Percentiles rank a stretch among this genome's conserved stretches.
Evolutionary conservation across 164 flowering plant species (phyloP).

Genomic region (Vitis cinerea): DNA sequence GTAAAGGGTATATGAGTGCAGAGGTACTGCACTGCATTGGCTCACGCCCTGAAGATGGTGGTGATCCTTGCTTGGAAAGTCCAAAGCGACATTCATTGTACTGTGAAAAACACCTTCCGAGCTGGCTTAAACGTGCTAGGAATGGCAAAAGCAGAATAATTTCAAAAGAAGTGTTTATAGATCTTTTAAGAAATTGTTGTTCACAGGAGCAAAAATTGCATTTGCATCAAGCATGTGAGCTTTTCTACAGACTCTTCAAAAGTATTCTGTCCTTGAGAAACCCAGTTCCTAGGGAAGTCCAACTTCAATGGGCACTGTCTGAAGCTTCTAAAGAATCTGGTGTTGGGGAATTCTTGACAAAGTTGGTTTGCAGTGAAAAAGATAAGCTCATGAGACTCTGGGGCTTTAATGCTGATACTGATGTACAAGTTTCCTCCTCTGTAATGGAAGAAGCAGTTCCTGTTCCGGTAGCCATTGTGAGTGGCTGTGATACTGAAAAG

Average conservation of each 20-base stretch:
- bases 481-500: slow-evolving; percentile 18
- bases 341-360: slow-evolving; percentile 55
- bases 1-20: slow-evolving; percentile 16
- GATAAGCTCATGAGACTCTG: slow-evolving; percentile 70
- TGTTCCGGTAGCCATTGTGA: slow-evolving; percentile 24
- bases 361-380: slow-evolving; percentile 71
- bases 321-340: slow-evolving; percentile 76
- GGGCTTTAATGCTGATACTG: slow-evolving; percentile 51
- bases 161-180: slow-evolving; percentile 78
- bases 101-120: slow-evolving; percentile 89
- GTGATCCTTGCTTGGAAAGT: slow-evolving; percentile 52
- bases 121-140: slow-evolving; percentile 93
- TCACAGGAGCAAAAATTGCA: slow-evolving; percentile 59
- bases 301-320: slow-evolving; percentile 79
- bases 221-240: slow-evolving; percentile 86
- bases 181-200: slow-evolving; percentile 58
- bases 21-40: slow-evolving; percentile 59
- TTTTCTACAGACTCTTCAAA: slow-evolving; percentile 74
- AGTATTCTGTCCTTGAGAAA: slow-evolving; percentile 65
- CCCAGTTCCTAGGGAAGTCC: slow-evolving; percentile 76
- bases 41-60: slow-evolving; percentile 29
- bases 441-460: slow-evolving; percentile 28
- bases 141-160: slow-evolving; percentile 88
- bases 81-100: slow-evolving; percentile 70
- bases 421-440: slow-evolving; percentile 24